Base-by-base conservation (phyloP, 306 rosid genomes). In the Lathyrus aphaca region DNA sequence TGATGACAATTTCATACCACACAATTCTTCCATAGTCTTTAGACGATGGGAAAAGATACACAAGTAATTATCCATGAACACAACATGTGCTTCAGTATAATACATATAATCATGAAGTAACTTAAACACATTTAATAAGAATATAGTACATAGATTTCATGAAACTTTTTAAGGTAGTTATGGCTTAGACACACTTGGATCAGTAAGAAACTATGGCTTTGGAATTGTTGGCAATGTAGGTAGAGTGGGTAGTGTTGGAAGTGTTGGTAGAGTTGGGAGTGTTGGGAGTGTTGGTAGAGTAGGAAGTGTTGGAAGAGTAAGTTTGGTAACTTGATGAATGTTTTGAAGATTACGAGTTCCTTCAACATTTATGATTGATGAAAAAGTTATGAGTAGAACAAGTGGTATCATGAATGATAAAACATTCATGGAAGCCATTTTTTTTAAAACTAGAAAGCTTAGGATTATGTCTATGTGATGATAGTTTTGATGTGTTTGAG, bases 281-380 rank as follows among this genome's bases (percentile, higher is more conserved):
- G 32, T 4, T 29, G 32, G 32, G 4, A 29, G 6, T 29, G 32
- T 4, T 49, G 68, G 6, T 5, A 42, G 40, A 54, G 7, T 53
- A n/a, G 76, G 74, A n/a, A 44, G 0, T 6, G 86, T 76, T 27
- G 84, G 72, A 53, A 80, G 9, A 0, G 18, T 75, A 8, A 29
- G 10, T 59, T 74, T 65, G 12, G 84, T 74, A 50, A 51, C 8
- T 42, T 60, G 57, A 6, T 75, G 66, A 4, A 77, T 38, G 25
- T 23, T 38, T 30, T 35, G 53, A 18, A 77, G 81, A 43, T 23
- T 9, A 29, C 91, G 83, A 50, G 85, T 85, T 14, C 70, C 86
- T 3, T 77, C 76, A 43, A 74, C 74, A 10, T 39, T 60, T 39
- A 17, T 74, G 65, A 86, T 30, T 66, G 73, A 25, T 29, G 77